These are phyloP conservation scores for Kalmanozyma brasiliensis DNA, from an alignment of 1,284 basidiomycete genomes.

Conservation along the genomic window DNA sequence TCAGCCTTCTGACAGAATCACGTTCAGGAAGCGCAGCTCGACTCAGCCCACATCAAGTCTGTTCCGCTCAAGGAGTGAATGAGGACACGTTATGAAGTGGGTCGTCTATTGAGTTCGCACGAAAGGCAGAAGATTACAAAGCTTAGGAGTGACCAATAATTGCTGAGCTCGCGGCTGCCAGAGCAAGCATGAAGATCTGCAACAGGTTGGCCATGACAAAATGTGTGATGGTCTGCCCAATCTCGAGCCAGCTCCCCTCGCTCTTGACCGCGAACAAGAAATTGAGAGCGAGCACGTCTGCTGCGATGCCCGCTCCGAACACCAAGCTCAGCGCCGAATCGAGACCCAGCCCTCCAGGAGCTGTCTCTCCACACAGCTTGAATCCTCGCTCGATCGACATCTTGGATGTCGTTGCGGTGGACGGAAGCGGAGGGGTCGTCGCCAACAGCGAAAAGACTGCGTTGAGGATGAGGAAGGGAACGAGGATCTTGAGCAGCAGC, in stretches of 20 bases:
- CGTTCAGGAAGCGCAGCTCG: too few species aligned
- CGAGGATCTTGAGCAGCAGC: constrained; percentile 73
- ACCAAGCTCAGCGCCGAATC: constrained; percentile 42
- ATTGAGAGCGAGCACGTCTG: constrained; percentile 73
- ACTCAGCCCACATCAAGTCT: too few species aligned
- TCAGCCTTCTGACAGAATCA: background rate
- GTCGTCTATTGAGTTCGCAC: too few species aligned
- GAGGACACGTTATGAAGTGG: too few species aligned
- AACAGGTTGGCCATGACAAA: constrained; percentile 85
- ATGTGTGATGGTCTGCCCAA: constrained; percentile 87
- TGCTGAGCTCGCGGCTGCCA: constrained; percentile 37
- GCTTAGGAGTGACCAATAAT: constrained; percentile 23
- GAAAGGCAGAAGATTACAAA: too few species aligned
- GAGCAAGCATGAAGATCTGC: constrained; percentile 74
- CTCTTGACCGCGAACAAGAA: constrained; percentile 88
- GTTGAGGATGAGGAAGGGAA: constrained; percentile 75
- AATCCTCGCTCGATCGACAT: constrained; percentile 26
- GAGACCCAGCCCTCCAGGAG: constrained; percentile 55
- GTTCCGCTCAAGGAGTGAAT: too few species aligned
- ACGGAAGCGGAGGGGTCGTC: constrained; percentile 10
- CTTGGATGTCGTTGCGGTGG: constrained; percentile 7
- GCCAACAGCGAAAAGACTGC: constrained; percentile 70
- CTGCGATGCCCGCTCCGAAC: constrained; percentile 55
- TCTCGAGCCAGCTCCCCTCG: constrained; percentile 88
- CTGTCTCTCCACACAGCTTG: constrained; percentile 41